Evolutionary conservation across 257 asterid species (phyloP).

Genomic region (Nicotiana knightiana): DNA sequence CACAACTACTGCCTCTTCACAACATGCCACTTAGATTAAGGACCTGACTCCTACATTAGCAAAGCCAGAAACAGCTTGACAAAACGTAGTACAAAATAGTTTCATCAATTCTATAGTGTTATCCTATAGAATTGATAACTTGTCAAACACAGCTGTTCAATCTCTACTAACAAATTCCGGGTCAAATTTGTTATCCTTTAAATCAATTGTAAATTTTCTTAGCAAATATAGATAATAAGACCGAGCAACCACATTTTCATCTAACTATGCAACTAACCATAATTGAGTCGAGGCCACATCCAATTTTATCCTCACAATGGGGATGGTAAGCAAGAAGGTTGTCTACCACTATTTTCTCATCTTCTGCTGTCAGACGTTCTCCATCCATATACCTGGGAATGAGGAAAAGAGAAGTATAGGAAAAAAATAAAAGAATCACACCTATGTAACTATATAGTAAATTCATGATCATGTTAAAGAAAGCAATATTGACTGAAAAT

Average conservation of each 20-base stretch:
- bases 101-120: too few relatives aligned
- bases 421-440: background rate
- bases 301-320: slow-evolving; percentile 75
- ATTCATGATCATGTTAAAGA: background rate
- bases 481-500: background rate
- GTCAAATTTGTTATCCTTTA: too few relatives aligned
- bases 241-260: background rate
- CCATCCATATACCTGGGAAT: slow-evolving; percentile 77
- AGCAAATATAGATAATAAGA: background rate
- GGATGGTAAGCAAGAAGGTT: slow-evolving; percentile 91
- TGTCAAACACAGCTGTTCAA: background rate
- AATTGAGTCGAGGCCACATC: slow-evolving; percentile 88
- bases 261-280: slow-evolving; percentile 55
- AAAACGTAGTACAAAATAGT: background rate
- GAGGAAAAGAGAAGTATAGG: background rate
- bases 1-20: background rate
- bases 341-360: slow-evolving; percentile 58
- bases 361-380: slow-evolving; percentile 66
- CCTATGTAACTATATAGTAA: background rate
- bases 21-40: background rate
- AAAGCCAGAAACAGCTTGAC: background rate
- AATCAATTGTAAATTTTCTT: too few relatives aligned
- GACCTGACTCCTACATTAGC: background rate
- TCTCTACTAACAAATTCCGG: background rate
- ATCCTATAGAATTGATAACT: too few relatives aligned